A percentile compares a stretch with the other conserved stretches of the same genome.
Evolutionary conservation across 805 yeast genomes (phyloP).

Genomic region (Kregervanrija fluxuum): DNA sequence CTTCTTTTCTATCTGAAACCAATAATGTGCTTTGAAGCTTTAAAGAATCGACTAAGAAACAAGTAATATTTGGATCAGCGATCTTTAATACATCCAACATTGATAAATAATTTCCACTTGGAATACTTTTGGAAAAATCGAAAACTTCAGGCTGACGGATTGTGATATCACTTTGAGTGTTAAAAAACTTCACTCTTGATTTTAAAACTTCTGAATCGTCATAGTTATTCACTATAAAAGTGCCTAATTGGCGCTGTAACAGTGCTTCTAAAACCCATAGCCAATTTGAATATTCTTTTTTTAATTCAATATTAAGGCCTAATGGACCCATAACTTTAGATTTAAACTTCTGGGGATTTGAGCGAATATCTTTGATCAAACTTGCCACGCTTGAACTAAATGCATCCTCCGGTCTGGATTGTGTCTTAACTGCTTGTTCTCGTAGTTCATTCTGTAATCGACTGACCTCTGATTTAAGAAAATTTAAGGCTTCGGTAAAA

Average conservation of each 20-base stretch:
- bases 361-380: constrained; percentile 36
- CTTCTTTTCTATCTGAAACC: constrained; percentile 42
- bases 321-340: constrained; percentile 72
- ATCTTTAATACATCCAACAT: constrained; percentile 57
- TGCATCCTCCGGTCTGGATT: constrained; percentile 29
- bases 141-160: constrained; percentile 52
- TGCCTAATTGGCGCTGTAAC: constrained; percentile 41
- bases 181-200: constrained; percentile 25
- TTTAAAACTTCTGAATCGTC: constrained; percentile 47
- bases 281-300: constrained; percentile 49
- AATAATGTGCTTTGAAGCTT: constrained; percentile 54
- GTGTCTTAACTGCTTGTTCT: constrained; percentile 19
- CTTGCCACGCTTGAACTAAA: constrained; percentile 42
- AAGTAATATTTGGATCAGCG: constrained; percentile 45
- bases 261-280: constrained; percentile 50
- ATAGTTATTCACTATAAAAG: constrained; percentile 61
- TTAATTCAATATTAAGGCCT: constrained; percentile 55
- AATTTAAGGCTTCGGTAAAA: no score
- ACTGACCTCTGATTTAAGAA: no score
- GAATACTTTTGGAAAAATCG: constrained; percentile 40
- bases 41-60: constrained; percentile 55
- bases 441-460: no score
- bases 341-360: constrained; percentile 32
- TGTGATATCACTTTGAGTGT: constrained; percentile 34
- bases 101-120: constrained; percentile 35